Evolutionary conservation across 257 asterid genomes (phyloP).

Genomic region (Solanum bukasovii): DNA sequence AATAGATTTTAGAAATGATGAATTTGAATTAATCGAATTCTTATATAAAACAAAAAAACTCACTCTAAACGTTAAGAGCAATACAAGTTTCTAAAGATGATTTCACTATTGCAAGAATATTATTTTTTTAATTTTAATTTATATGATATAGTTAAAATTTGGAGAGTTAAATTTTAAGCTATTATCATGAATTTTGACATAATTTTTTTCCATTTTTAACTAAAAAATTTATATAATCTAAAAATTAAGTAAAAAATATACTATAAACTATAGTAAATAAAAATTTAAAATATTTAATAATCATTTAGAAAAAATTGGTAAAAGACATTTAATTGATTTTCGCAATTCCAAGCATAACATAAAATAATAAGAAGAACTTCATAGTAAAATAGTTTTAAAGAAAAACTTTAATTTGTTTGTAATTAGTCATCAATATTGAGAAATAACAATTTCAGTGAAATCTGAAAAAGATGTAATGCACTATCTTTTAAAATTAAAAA

Average conservation of each 20-base stretch:
- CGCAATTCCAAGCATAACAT: background rate
- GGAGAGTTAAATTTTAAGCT: too few relatives aligned
- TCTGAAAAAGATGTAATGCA: background rate
- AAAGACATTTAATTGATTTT: background rate
- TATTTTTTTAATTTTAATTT: too few relatives aligned
- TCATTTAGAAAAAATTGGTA: background rate
- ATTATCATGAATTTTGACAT: too few relatives aligned
- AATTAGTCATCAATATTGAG: background rate
- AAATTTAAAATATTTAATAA: background rate
- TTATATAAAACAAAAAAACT: too few relatives aligned
- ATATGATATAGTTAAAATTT: background rate
- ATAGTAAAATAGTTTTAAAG: background rate
- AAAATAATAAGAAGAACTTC: too few relatives aligned
- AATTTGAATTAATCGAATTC: background rate
- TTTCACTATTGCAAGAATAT: background rate
- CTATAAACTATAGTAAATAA: background rate
- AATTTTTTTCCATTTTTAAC: too few relatives aligned
- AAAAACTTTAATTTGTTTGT: background rate
- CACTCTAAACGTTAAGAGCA: too few relatives aligned
- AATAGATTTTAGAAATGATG: too few relatives aligned
- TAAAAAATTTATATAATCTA: too few relatives aligned
- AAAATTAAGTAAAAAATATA: too few relatives aligned
- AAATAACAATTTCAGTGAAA: background rate
- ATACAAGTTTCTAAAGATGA: background rate
- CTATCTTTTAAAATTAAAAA: too few relatives aligned